Percentiles rank a stretch among this genome's conserved stretches.
Conservation (phyloP, 2,329 filamentous ascomycete species). For the Claviceps humidiphila region DNA sequence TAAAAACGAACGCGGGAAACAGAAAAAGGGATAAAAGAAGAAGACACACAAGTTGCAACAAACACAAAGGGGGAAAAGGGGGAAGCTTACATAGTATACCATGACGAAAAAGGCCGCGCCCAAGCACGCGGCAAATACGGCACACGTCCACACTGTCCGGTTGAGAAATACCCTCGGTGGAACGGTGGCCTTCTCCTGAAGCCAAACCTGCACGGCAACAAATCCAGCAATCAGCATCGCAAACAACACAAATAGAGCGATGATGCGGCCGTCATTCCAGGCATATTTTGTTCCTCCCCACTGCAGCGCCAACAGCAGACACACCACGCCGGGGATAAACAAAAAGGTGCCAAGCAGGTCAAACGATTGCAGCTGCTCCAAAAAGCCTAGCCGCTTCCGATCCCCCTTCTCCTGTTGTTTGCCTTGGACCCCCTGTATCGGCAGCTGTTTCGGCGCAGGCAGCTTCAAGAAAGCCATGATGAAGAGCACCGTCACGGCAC, state of each 20-base stretch:
- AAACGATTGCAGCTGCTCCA: slow-evolving; percentile 3
- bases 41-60: slow-evolving; percentile 4
- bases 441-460: neutral
- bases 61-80: neutral
- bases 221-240: slow-evolving; percentile 12
- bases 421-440: slow-evolving; percentile 1
- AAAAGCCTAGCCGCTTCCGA: slow-evolving; percentile 4
- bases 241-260: slow-evolving; percentile 6
- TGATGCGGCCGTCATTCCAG: slow-evolving; percentile 8
- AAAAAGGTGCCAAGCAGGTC: slow-evolving; percentile 17
- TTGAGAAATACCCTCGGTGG: slow-evolving; percentile 6
- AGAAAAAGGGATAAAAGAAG: slow-evolving; percentile 8
- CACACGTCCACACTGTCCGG: slow-evolving; percentile 14
- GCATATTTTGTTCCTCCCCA: slow-evolving; percentile 29
- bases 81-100: slow-evolving; percentile 8
- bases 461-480: slow-evolving; percentile 13
- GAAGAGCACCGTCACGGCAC: slow-evolving; percentile 19
- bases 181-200: slow-evolving; percentile 10
- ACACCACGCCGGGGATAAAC: slow-evolving; percentile 26
- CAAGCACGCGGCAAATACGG: slow-evolving; percentile 13
- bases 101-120: slow-evolving; percentile 8
- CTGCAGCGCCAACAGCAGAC: slow-evolving; percentile 35
- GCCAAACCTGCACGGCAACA: slow-evolving; percentile 20
- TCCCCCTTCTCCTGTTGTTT: neutral
- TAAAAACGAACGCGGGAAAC: slow-evolving; percentile 12